phyloP scores from a whole-genome alignment of 495 filamentous ascomycete genomes.

The Hypoxylon crocopeplum region DNA sequence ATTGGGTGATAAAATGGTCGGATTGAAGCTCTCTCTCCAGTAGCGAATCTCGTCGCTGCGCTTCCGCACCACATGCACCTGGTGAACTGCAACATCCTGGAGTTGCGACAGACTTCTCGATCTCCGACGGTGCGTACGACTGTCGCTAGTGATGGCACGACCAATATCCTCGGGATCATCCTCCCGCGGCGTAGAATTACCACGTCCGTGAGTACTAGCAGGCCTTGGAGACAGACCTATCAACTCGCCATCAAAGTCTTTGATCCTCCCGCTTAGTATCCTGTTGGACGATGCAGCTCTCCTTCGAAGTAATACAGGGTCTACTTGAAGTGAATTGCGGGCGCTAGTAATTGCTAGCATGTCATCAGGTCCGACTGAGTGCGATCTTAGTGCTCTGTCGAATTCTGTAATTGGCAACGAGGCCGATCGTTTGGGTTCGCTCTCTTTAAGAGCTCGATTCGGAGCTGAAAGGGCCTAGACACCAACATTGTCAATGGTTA shows the following conservation, averaged over 20 bases:
- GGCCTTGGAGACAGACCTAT: constrained; percentile 61
- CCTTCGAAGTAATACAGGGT: constrained; percentile 38
- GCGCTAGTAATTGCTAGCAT: constrained; percentile 53
- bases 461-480: constrained; percentile 53
- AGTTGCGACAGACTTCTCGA: constrained; percentile 62
- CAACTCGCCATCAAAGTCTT: constrained; percentile 44
- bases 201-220: constrained; percentile 58
- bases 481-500: not conserved
- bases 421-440: constrained; percentile 53
- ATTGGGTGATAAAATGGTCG: constrained; percentile 53
- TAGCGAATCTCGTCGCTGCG: constrained; percentile 65
- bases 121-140: constrained; percentile 49
- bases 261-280: constrained; percentile 39
- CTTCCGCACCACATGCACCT: constrained; percentile 46
- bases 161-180: constrained; percentile 58
- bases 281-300: constrained; percentile 48
- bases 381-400: constrained; percentile 58
- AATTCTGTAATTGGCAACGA: constrained; percentile 62
- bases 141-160: constrained; percentile 60
- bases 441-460: constrained; percentile 37
- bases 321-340: constrained; percentile 55
- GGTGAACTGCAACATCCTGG: constrained; percentile 42
- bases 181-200: constrained; percentile 40
- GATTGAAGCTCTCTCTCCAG: constrained; percentile 61
- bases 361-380: constrained; percentile 59